Evolutionary conservation across 1,284 basidiomycete genomes (phyloP), one percentile per base, ranked within the genome.

Genomic region (Veloboletus limbatus): DNA sequence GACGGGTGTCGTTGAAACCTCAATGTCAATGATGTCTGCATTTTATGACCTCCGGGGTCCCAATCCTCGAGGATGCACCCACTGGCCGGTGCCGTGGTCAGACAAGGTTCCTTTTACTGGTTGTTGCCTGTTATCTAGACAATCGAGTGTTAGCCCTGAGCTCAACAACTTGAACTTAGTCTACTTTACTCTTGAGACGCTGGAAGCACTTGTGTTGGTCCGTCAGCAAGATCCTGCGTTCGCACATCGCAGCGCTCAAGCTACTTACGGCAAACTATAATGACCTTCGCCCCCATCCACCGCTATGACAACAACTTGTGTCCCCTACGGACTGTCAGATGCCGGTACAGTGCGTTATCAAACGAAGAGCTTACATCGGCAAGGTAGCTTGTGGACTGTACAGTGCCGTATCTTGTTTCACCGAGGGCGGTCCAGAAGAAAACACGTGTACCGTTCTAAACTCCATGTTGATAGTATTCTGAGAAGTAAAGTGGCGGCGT

Each of bases 371-470:
- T 55, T 59, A 82, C 85, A 61, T 85, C 81, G 20, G 74, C 69
- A 48, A 75, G 68, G 49, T 71, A 67, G 52, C 65, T 68, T 28
- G 74, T 75, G 7, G 67, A 67, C 28, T 73, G 60, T 9, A 88
- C 82, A 4, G 66, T 73, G 11, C 81, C 85, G 51, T 81, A 77
- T 43, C 77, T 72, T 24, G 78, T 69, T 39, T 72, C 67, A n/a
- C 79, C 79, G 35, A 62, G 62, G 25, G 77, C 67, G 47, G 67
- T 68, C 75, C 82, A 83, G 69, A 78, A 86, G 57, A 77, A 79
- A 42, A 88, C 82, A 45, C 76, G 73, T 54, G 79, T 81, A 53
- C 82, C 82, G 48, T 71, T 71, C 85, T 88, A 51, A 6, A 40
- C 22, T 36, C 20, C 16, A 11, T 40, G 50, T 57, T 45, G 59